phyloP scores from a whole-genome alignment of 2,329 filamentous ascomycete genomes.

The Cercospora citrullina region DNA sequence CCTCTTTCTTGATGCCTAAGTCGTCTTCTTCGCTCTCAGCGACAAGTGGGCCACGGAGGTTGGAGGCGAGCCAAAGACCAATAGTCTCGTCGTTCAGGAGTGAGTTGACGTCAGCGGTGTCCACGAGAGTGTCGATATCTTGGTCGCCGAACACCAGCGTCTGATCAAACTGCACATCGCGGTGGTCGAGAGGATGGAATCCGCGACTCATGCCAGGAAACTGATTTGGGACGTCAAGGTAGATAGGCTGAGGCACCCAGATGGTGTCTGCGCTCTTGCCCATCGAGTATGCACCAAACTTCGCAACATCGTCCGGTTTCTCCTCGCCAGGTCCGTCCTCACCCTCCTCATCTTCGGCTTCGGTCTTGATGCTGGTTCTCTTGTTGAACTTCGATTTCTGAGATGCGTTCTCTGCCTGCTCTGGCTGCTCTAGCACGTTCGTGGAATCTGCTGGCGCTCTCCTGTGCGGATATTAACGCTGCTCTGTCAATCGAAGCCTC shows the following conservation, averaged over 20 bases:
- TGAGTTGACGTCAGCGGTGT: not conserved
- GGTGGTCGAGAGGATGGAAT: not conserved
- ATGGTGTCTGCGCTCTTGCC: conserved; percentile 1
- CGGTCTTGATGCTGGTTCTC: not conserved
- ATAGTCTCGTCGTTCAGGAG: conserved; percentile 2
- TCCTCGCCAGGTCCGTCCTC: conserved; percentile 1
- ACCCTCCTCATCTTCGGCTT: conserved; percentile 2
- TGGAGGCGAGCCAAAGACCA: not conserved
- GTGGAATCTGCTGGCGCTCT: not conserved
- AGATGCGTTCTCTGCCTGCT: not conserved
- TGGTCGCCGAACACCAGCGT: conserved; percentile 4
- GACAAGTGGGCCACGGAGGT: not conserved
- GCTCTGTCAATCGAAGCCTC: not conserved
- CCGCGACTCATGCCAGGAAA: conserved; percentile 1
- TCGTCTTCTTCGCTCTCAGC: not conserved
- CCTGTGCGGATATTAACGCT: not conserved
- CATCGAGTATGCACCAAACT: not conserved
- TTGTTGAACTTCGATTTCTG: not conserved
- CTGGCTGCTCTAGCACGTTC: not conserved
- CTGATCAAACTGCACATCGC: conserved; percentile 5
- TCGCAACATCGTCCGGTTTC: not conserved
- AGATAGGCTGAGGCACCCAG: conserved; percentile 5
- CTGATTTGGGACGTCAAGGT: conserved; percentile 1
- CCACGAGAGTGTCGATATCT: not conserved
- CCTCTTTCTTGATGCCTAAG: not conserved